Conservation (phyloP, 106 monocot species). For the Dioscorea alata region DNA sequence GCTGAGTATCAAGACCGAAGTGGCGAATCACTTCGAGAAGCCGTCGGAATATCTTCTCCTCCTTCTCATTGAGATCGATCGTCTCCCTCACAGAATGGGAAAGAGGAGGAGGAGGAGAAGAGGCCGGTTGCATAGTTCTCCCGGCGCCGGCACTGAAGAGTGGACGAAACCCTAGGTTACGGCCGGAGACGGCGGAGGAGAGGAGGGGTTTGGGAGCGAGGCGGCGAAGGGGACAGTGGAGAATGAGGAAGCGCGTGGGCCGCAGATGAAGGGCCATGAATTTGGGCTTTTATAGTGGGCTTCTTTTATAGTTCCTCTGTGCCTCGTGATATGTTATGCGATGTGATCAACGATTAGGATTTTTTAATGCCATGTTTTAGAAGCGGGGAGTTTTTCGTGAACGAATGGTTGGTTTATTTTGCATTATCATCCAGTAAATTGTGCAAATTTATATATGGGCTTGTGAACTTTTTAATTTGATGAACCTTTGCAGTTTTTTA, state of each 20-base stretch:
- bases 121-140: background rate
- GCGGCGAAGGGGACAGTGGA: slow-evolving; percentile 3
- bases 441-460: too few relatives aligned
- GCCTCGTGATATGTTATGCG: too few relatives aligned
- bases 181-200: background rate
- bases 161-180: slow-evolving; percentile 29
- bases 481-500: too few relatives aligned
- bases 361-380: too few relatives aligned
- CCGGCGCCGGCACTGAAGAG: slow-evolving; percentile 4
- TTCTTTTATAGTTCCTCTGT: too few relatives aligned
- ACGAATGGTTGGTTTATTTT: too few relatives aligned
- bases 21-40: slow-evolving; percentile 64
- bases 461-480: too few relatives aligned
- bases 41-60: slow-evolving; percentile 69
- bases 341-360: too few relatives aligned
- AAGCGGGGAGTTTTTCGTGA: too few relatives aligned
- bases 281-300: too few relatives aligned
- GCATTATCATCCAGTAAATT: too few relatives aligned
- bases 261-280: background rate
- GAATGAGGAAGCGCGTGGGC: slow-evolving; percentile 3
- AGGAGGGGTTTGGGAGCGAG: slow-evolving; percentile 1
- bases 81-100: slow-evolving; percentile 30
- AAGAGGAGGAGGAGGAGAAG: slow-evolving; percentile 8
- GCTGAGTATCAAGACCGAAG: slow-evolving; percentile 60
- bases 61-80: slow-evolving; percentile 68